Percentiles rank a stretch among this genome's conserved stretches.
These are phyloP conservation scores for Massospora cicadina DNA, from an alignment of 371 early-diverging fungal species.

Conservation along the genomic window DNA sequence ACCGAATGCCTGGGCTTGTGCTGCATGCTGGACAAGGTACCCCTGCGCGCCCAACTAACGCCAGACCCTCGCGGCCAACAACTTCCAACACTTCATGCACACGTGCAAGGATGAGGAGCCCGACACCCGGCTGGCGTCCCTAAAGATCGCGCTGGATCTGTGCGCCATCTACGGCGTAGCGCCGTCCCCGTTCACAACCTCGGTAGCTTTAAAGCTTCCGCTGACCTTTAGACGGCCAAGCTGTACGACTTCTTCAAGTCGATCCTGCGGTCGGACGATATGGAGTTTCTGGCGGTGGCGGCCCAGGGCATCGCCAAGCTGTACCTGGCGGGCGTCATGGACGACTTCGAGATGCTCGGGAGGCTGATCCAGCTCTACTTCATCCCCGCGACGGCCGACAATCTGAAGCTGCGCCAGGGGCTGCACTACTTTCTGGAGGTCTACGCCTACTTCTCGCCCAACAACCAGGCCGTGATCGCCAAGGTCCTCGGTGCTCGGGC, in stretches of 20 bases:
- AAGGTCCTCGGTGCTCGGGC: neutral
- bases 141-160: constrained; percentile 40
- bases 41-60: neutral
- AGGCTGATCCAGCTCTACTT: constrained; percentile 57
- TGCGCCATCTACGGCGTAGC: constrained; percentile 26
- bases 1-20: constrained; percentile 63
- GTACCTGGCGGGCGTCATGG: constrained; percentile 32
- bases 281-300: constrained; percentile 30
- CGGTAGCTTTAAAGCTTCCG: constrained; percentile 14
- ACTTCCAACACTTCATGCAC: constrained; percentile 24
- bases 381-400: constrained; percentile 39
- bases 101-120: constrained; percentile 23
- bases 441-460: constrained; percentile 45
- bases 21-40: constrained; percentile 40
- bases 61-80: constrained; percentile 26
- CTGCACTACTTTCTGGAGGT: constrained; percentile 72
- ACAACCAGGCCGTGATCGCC: constrained; percentile 19
- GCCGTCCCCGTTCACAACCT: neutral
- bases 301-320: constrained; percentile 44
- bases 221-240: constrained; percentile 18
- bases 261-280: constrained; percentile 26
- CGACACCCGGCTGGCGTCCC: constrained; percentile 10
- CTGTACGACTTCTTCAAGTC: constrained; percentile 25
- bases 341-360: constrained; percentile 33
- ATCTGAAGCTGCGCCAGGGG: constrained; percentile 55